Conservation (phyloP, 176 grass and related monocot genomes). For the Oryza nivara region DNA sequence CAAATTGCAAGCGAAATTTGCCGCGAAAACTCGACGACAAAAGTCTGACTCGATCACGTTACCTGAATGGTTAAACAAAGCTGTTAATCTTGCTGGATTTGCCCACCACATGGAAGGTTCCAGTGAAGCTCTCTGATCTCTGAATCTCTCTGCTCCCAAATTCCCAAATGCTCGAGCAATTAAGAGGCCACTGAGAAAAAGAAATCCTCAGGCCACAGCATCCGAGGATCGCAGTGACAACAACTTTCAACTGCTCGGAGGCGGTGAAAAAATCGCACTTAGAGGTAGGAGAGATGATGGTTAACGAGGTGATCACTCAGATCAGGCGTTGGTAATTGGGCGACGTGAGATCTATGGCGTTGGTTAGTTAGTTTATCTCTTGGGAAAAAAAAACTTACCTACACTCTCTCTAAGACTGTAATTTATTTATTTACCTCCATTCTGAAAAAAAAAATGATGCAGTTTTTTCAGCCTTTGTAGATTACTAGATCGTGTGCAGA, state of each 20-base stretch:
- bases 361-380: neutral
- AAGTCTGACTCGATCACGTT: neutral
- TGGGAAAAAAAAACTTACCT: neutral
- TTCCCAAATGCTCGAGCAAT: neutral
- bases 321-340: slow-evolving; percentile 32
- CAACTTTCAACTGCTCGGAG: slow-evolving; percentile 8
- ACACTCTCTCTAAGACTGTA: neutral
- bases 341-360: slow-evolving; percentile 38
- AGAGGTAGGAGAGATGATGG: neutral
- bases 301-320: neutral
- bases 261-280: neutral
- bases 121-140: neutral
- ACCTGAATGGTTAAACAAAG: slow-evolving; percentile 6
- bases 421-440: neutral
- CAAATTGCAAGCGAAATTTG: neutral
- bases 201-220: neutral
- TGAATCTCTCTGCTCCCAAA: neutral
- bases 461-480: neutral
- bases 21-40: neutral
- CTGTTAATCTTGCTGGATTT: no score
- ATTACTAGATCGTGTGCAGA: neutral
- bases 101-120: neutral
- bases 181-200: neutral
- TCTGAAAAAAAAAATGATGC: neutral
- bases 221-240: slow-evolving; percentile 14